These are phyloP conservation scores for Hericium coralloides DNA, from an alignment of 768 basidiomycete species.

Conservation along the genomic window DNA sequence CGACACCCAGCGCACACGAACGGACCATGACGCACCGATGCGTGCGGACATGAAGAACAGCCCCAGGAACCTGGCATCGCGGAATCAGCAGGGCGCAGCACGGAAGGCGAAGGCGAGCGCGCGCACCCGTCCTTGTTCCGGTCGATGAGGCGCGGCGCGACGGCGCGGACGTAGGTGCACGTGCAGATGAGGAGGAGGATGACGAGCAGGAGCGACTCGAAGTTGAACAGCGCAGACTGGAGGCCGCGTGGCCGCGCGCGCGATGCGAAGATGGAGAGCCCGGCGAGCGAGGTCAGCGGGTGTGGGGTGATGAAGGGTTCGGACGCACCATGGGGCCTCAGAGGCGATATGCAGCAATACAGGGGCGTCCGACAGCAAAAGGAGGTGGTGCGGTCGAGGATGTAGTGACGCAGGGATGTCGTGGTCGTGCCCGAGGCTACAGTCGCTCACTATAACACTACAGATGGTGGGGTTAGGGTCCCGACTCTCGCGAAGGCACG, in stretches of 20 bases:
- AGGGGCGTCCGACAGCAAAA: too few relatives aligned
- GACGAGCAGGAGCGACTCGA: conserved; percentile 89
- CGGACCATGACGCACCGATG: conserved; percentile 54
- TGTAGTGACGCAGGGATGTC: too few relatives aligned
- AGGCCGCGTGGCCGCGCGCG: too few relatives aligned
- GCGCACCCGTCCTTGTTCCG: conserved; percentile 87
- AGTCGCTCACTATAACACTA: too few relatives aligned
- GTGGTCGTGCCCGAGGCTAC: too few relatives aligned
- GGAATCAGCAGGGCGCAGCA: neutral
- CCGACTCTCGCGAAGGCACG: too few relatives aligned
- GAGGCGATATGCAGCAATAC: too few relatives aligned
- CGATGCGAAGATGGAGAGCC: neutral
- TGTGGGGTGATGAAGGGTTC: neutral
- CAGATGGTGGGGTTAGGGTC: too few relatives aligned
- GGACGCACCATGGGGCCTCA: neutral
- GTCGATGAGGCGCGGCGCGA: conserved; percentile 85
- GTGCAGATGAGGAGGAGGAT: conserved; percentile 93
- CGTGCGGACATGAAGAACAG: conserved; percentile 93
- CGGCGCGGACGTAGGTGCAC: conserved; percentile 89
- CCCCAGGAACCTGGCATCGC: conserved; percentile 63
- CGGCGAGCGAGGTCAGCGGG: neutral
- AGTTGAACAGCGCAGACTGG: conserved; percentile 95
- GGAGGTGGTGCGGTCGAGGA: too few relatives aligned
- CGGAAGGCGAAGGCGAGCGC: neutral
- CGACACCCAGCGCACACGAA: neutral